Evolutionary conservation across 2,329 filamentous ascomycete species (phyloP).

Genomic region (Colletotrichum limetticola): DNA sequence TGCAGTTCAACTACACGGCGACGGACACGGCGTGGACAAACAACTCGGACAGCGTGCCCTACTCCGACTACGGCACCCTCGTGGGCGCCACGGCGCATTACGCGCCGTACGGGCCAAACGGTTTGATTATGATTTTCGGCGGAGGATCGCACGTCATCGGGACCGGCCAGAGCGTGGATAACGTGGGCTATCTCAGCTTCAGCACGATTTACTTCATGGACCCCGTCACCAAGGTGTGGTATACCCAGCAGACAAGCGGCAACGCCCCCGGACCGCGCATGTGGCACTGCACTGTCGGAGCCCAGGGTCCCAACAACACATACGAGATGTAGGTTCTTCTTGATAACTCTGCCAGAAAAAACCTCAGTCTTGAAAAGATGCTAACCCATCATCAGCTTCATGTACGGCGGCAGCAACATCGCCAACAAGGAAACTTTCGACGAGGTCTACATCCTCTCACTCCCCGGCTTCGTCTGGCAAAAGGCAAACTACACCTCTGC

Average conservation of each 20-base stretch:
- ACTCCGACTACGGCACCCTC: constrained; percentile 27
- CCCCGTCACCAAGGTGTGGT: constrained; percentile 32
- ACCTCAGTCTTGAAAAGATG: background rate
- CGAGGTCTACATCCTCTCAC: constrained; percentile 34
- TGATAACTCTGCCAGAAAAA: background rate
- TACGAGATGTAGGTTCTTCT: constrained; percentile 35
- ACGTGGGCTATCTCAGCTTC: constrained; percentile 29
- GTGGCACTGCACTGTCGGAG: constrained; percentile 32
- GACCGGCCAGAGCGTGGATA: background rate
- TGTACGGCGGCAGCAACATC: constrained; percentile 33
- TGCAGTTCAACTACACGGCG: constrained; percentile 32
- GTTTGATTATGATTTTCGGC: constrained; percentile 31
- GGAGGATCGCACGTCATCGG: constrained; percentile 16
- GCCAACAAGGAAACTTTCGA: constrained; percentile 1
- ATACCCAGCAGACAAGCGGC: constrained; percentile 32
- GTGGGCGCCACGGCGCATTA: constrained; percentile 27
- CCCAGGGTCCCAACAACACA: constrained; percentile 26
- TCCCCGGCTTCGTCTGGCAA: constrained; percentile 36
- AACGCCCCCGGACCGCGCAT: constrained; percentile 24
- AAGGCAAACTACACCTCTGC: constrained; percentile 27
- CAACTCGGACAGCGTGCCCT: constrained; percentile 13
- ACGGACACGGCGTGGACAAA: constrained; percentile 26
- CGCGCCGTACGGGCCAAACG: constrained; percentile 33
- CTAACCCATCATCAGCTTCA: constrained; percentile 23
- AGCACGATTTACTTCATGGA: constrained; percentile 33